Evolutionary conservation across 2,329 filamentous ascomycete genomes (phyloP), one percentile per base, ranked within the genome.

Genomic region (Phaeosphaeria sp.): DNA sequence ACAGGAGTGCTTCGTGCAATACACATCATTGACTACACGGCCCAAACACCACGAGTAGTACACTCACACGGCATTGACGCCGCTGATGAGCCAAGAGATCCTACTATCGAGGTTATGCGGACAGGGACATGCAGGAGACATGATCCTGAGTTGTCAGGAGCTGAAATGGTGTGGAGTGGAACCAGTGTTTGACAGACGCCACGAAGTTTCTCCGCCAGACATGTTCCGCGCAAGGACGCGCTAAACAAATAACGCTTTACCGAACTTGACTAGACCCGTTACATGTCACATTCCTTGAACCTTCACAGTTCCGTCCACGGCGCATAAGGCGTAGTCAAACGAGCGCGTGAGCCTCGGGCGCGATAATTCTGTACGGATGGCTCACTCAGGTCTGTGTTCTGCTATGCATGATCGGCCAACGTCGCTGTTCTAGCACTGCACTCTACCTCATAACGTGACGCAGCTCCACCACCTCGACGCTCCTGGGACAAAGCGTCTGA

Each of bases 141-240:
- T 18, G 30, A 20, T 27, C 18, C 46, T 49, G 25, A 27, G 25
- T 25, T 30, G 46, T 49, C 30, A 17, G n/a, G 46, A 10, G 18
- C 25, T 20, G 25, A 48, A 17, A 49, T 48, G 46, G 11, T 51
- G 49, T 43, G 39, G 36, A 30, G 49, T 27, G 18, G 20, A 51
- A 42, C 36, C 25, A 51, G 49, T 51, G 49, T 51, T 51, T 51
- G 49, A 51, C 49, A 51, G 30, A 11, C 30, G 30, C 30, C 30
- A 36, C 30, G 30, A 36, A 36, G 39, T 51, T 51, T 51, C 42
- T 25, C 49, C 49, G 49, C 36, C 22, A 51, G 20, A 51, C 18
- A 17, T 39, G 33, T 43, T 22, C 36, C 49, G 36, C 22, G 5
- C 36, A 22, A 43, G 30, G 21, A 18, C 48, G 10, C 20, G 7